A percentile compares a stretch with the other conserved stretches of the same genome.
These are phyloP conservation scores for Nicotiana tabacum DNA, from an alignment of 257 asterid genomes.

Conservation along the genomic window DNA sequence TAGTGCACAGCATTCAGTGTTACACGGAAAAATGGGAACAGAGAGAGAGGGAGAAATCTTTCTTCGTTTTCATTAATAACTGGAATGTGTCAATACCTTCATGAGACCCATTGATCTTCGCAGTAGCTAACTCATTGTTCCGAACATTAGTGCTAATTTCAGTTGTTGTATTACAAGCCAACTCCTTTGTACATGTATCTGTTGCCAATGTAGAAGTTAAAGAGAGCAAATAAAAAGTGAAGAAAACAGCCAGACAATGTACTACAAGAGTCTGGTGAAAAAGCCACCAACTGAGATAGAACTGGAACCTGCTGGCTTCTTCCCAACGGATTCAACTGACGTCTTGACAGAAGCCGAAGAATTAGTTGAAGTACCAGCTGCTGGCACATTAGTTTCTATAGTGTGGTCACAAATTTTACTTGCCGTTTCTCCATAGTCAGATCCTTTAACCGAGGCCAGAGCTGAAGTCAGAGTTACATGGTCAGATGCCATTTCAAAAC, in stretches of 20 bases:
- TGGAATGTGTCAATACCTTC: slow-evolving; percentile 19
- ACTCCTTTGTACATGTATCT: slow-evolving; percentile 15
- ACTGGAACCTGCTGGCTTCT: slow-evolving; percentile 25
- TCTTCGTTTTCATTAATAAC: neutral
- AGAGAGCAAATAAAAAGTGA: neutral
- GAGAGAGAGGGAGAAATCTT: neutral
- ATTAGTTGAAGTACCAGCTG: slow-evolving; percentile 16
- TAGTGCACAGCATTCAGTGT: neutral
- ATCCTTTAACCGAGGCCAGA: slow-evolving; percentile 14
- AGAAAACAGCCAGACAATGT: neutral
- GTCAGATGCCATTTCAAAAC: slow-evolving; percentile 15
- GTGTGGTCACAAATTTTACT: slow-evolving; percentile 3
- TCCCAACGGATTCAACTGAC: slow-evolving; percentile 21
- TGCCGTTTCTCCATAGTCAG: slow-evolving; percentile 19
- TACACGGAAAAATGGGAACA: neutral
- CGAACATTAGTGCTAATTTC: neutral
- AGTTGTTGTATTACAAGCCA: slow-evolving; percentile 10
- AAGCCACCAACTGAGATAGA: slow-evolving; percentile 17
- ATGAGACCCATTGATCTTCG: slow-evolving; percentile 11
- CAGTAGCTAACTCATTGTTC: slow-evolving; percentile 16
- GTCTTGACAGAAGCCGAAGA: slow-evolving; percentile 14
- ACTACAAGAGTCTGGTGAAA: slow-evolving; percentile 29
- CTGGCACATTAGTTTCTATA: neutral
- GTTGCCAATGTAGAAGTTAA: neutral
- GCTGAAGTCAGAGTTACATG: slow-evolving; percentile 11